Evolutionary conservation across 805 yeast species (phyloP), one percentile per base, ranked within the genome.

Genomic region (Lipomyces lipofer): DNA sequence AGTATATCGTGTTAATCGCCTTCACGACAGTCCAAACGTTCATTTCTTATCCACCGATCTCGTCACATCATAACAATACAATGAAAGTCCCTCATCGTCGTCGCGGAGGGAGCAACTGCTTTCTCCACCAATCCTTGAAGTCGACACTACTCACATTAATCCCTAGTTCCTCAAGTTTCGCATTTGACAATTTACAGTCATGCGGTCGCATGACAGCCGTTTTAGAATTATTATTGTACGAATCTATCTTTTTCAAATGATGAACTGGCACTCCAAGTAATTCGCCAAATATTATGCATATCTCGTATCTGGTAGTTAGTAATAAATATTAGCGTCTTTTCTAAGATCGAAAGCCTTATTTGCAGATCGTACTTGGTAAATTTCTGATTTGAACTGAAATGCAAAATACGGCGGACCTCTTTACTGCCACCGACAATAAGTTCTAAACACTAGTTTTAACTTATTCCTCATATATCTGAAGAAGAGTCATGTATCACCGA

Each of bases 41-140:
- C n/a, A n/a, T n/a, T n/a, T n/a, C n/a, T n/a, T n/a, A n/a, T n/a
- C n/a, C n/a, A n/a, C n/a, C n/a, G n/a, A n/a, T n/a, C n/a, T n/a
- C n/a, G n/a, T n/a, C n/a, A n/a, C n/a, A n/a, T n/a, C n/a, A n/a
- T n/a, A n/a, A n/a, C n/a, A n/a, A n/a, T n/a, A n/a, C n/a, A n/a
- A n/a, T n/a, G n/a, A n/a, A n/a, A n/a, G n/a, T n/a, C n/a, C n/a
- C n/a, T n/a, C n/a, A n/a, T n/a, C n/a, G n/a, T 15, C 48, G 25
- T 40, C 58, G 35, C 5, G 47, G 12, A 13, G 60, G 62, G 9
- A 58, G 51, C n/a, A 56, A 49, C 12, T 39, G 40, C 10, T 38
- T 43, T 39, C 46, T 44, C 60, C 60, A 58, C 62, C 62, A 58
- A 13, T 27, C 53, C 17, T 10, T 42, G 35, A 58, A 58, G 30